Evolutionary conservation across 805 yeast species (phyloP).

Genomic region (Cyberlindnera mrakii): DNA sequence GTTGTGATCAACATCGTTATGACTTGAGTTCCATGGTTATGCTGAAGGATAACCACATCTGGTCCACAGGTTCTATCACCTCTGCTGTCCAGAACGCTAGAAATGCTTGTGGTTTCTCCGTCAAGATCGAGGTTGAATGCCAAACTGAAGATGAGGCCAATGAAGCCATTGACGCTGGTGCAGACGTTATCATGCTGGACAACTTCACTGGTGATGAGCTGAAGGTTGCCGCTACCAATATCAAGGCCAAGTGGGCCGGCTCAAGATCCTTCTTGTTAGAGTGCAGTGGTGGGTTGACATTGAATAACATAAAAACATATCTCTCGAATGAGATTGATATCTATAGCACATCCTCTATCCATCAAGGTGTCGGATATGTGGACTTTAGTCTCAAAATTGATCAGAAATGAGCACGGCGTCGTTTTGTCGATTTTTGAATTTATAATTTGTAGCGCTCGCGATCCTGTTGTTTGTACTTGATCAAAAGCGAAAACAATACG

Average conservation of each 20-base stretch:
- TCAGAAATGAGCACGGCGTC: conserved; percentile 15
- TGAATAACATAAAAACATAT: conserved; percentile 56
- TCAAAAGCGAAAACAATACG: not conserved
- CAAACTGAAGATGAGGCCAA: conserved; percentile 78
- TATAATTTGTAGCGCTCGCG: too few species aligned
- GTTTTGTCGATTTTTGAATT: too few species aligned
- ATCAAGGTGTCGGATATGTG: conserved; percentile 80
- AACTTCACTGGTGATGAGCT: conserved; percentile 69
- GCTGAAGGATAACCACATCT: conserved; percentile 91
- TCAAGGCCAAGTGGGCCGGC: conserved; percentile 51
- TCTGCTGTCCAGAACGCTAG: conserved; percentile 74
- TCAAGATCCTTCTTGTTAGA: conserved; percentile 60
- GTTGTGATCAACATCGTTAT: conserved; percentile 87
- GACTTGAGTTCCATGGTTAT: conserved; percentile 92
- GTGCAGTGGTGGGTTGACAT: conserved; percentile 86
- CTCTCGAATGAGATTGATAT: conserved; percentile 79
- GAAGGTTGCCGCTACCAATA: conserved; percentile 52
- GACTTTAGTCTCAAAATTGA: conserved; percentile 81
- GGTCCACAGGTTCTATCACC: conserved; percentile 90
- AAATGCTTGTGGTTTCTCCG: conserved; percentile 78
- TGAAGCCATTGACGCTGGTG: conserved; percentile 93
- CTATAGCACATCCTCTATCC: conserved; percentile 86
- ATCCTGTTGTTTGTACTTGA: not conserved
- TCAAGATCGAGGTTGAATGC: conserved; percentile 90
- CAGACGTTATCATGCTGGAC: conserved; percentile 92